Percentiles rank a stretch among this genome's conserved stretches.
Evolutionary conservation across 2,329 filamentous ascomycete species (phyloP).

Genomic region (Ophiostoma fasciatum): DNA sequence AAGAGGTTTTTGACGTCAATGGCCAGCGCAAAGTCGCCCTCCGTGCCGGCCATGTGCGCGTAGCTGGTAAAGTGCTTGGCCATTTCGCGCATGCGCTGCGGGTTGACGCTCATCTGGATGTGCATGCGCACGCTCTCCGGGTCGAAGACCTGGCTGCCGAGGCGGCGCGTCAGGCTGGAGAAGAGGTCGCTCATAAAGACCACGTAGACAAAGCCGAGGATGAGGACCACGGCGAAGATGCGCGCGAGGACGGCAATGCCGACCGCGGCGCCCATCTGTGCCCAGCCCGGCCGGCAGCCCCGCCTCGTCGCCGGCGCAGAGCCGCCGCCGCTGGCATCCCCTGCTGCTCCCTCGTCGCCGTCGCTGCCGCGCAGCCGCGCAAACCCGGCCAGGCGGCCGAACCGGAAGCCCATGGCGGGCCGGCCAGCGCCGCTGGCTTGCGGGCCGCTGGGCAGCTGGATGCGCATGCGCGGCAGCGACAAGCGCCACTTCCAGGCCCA

Average conservation of each 20-base stretch:
- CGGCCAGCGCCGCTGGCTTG: slow-evolving; percentile 10
- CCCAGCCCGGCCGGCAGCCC: slow-evolving; percentile 12
- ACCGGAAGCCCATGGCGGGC: slow-evolving; percentile 6
- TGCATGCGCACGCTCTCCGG: slow-evolving; percentile 67
- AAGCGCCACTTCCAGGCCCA: slow-evolving; percentile 39
- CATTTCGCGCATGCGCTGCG: slow-evolving; percentile 53
- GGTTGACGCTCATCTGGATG: slow-evolving; percentile 59
- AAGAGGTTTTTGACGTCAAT: slow-evolving; percentile 75
- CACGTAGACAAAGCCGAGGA: slow-evolving; percentile 66
- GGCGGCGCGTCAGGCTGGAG: slow-evolving; percentile 44
- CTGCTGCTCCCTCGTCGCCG: not conserved
- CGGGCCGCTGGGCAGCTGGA: slow-evolving; percentile 22
- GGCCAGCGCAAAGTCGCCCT: slow-evolving; percentile 77
- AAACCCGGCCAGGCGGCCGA: slow-evolving; percentile 6
- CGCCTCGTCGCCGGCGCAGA: slow-evolving; percentile 3
- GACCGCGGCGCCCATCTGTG: slow-evolving; percentile 26
- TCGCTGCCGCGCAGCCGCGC: slow-evolving; percentile 3
- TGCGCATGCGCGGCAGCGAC: slow-evolving; percentile 30
- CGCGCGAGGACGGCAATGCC: slow-evolving; percentile 53
- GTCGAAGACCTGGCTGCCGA: slow-evolving; percentile 61
- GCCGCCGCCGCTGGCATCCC: not conserved
- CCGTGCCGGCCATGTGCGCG: slow-evolving; percentile 85
- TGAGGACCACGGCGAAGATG: slow-evolving; percentile 57
- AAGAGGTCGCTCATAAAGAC: slow-evolving; percentile 80
- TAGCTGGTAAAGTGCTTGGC: slow-evolving; percentile 66